Conservation (phyloP, 1,139 yeast genomes). For the Yamadazyma sp. region DNA sequence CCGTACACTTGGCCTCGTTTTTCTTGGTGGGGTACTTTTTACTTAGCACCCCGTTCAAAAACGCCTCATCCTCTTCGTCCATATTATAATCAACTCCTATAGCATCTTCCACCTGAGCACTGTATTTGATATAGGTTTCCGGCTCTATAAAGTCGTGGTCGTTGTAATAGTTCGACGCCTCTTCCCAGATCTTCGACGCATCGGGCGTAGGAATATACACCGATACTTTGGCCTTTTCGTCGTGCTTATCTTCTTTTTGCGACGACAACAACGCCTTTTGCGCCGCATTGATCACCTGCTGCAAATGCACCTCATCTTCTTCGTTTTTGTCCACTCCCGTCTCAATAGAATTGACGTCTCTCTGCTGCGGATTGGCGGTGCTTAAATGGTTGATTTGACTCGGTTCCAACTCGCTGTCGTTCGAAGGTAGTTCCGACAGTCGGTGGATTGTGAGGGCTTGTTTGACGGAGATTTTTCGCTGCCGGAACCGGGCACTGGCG, state of each 20-base stretch:
- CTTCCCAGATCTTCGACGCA: slow-evolving; percentile 82
- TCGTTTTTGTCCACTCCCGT: slow-evolving; percentile 98
- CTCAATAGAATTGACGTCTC: slow-evolving; percentile 87
- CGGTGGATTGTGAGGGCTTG: slow-evolving; percentile 80
- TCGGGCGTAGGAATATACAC: slow-evolving; percentile 97
- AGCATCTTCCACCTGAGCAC: slow-evolving; percentile 95
- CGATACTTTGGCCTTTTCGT: slow-evolving; percentile 34
- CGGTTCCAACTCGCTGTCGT: slow-evolving; percentile 56
- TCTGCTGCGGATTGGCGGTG: slow-evolving; percentile 52
- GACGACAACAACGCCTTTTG: slow-evolving; percentile 55
- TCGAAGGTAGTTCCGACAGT: slow-evolving; percentile 77
- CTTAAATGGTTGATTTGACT: slow-evolving; percentile 45
- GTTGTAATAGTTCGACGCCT: slow-evolving; percentile 68
- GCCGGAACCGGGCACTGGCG: slow-evolving; percentile 76
- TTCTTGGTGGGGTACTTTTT: slow-evolving; percentile 27
- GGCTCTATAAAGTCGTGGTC: slow-evolving; percentile 69
- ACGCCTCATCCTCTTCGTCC: slow-evolving; percentile 86
- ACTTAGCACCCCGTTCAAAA: slow-evolving; percentile 46
- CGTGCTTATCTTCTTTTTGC: slow-evolving; percentile 21
- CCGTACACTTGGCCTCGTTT: slow-evolving; percentile 46
- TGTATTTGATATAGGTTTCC: slow-evolving; percentile 76
- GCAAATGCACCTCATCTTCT: slow-evolving; percentile 95
- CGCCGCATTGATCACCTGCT: slow-evolving; percentile 82
- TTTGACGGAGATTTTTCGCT: slow-evolving; percentile 86
- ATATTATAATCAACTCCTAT: slow-evolving; percentile 82